phyloP scores from a whole-genome alignment of 2,329 filamentous ascomycete genomes.

The Aspergillus fructus region DNA sequence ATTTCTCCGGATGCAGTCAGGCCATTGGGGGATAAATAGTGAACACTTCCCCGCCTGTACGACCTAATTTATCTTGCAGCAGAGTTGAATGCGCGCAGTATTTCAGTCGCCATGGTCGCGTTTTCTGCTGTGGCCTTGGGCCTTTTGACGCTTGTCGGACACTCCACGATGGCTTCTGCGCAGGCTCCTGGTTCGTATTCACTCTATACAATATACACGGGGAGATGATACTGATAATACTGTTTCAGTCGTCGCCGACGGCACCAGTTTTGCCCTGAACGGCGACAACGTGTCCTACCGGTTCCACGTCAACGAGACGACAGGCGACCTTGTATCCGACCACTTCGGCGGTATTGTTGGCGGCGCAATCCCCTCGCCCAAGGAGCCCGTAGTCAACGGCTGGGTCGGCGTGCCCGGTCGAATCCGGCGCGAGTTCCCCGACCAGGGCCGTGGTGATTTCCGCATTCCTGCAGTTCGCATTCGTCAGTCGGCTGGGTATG shows the following conservation, averaged over 20 bases:
- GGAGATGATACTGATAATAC: too few species aligned
- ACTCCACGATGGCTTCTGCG: too few species aligned
- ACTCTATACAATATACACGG: too few species aligned
- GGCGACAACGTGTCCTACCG: conserved; percentile 60
- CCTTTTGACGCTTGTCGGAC: too few species aligned
- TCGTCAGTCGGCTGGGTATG: conserved; percentile 58
- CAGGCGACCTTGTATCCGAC: conserved; percentile 59
- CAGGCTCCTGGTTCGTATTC: too few species aligned
- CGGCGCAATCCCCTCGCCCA: conserved; percentile 51
- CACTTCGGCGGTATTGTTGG: conserved; percentile 60
- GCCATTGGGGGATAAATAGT: too few species aligned
- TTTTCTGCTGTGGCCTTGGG: too few species aligned
- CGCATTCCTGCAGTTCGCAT: conserved; percentile 62
- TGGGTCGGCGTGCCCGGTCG: conserved; percentile 56
- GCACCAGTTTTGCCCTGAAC: conserved; percentile 58
- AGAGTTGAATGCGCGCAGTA: too few species aligned
- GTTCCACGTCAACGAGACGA: conserved; percentile 60
- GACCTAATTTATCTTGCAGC: too few species aligned
- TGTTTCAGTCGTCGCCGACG: conserved; percentile 48
- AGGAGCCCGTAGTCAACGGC: conserved; percentile 42
- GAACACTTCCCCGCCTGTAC: too few species aligned
- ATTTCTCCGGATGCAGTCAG: too few species aligned
- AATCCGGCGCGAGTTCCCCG: conserved; percentile 63
- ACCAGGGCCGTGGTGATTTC: conserved; percentile 65
- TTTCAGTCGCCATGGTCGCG: too few species aligned